Evolutionary conservation across 1,284 basidiomycete species (phyloP).

Genomic region (Ustilago xerochloae): DNA sequence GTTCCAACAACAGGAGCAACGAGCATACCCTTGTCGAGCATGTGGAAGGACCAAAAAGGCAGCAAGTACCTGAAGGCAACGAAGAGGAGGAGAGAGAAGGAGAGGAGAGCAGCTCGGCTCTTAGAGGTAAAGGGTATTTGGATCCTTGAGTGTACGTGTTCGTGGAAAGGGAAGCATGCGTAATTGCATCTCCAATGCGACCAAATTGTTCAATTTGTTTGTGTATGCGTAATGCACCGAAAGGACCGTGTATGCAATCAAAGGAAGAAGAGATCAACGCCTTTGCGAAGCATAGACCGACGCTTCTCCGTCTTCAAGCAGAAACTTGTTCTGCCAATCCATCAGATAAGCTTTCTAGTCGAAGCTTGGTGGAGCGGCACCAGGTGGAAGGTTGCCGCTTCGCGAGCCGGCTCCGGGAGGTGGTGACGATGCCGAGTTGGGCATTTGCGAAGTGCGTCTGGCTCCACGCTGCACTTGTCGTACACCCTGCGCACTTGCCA

Average conservation of each 20-base stretch:
- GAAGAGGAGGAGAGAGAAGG: not conserved
- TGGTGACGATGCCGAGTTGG: slow-evolving; percentile 28
- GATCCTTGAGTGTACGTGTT: not conserved
- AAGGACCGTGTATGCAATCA: slow-evolving; percentile 6
- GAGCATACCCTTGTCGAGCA: not conserved
- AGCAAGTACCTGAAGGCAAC: not conserved
- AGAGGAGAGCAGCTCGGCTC: slow-evolving; percentile 6
- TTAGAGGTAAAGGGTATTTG: not conserved
- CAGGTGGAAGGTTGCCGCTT: slow-evolving; percentile 27
- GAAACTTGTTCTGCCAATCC: too few relatives aligned
- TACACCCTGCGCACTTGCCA: slow-evolving; percentile 52
- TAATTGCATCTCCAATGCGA: slow-evolving; percentile 10
- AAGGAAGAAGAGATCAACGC: not conserved
- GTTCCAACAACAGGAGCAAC: not conserved
- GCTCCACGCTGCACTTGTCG: slow-evolving; percentile 63
- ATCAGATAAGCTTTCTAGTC: slow-evolving; percentile 6
- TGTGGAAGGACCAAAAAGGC: not conserved
- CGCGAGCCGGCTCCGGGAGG: slow-evolving; percentile 4
- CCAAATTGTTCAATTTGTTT: slow-evolving; percentile 25
- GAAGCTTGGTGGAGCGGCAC: slow-evolving; percentile 40
- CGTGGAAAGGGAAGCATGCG: not conserved
- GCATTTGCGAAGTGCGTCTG: slow-evolving; percentile 51
- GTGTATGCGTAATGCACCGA: not conserved
- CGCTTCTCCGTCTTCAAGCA: too few relatives aligned
- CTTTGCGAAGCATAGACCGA: too few relatives aligned